phyloP scores from a whole-genome alignment of 331 rosid species.

The Cydonia oblonga region DNA sequence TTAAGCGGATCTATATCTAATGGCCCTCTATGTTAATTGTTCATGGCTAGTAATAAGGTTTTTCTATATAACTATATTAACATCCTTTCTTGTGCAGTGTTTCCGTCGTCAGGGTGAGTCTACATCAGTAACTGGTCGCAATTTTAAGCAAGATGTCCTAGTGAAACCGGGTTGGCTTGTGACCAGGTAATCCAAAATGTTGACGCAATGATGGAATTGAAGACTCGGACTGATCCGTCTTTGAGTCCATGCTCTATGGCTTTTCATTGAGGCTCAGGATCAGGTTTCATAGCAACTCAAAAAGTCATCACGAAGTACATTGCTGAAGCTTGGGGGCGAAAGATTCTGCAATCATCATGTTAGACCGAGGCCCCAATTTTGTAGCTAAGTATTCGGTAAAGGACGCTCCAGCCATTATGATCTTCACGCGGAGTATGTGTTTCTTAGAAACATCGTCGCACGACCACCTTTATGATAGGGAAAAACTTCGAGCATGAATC shows the following conservation, averaged over 20 bases:
- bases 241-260: neutral
- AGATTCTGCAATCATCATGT: too few relatives aligned
- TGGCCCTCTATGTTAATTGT: neutral
- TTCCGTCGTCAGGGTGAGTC: constrained; percentile 96
- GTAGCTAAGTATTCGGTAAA: neutral
- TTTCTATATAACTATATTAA: neutral
- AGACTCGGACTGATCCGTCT: neutral
- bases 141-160: constrained; percentile 67
- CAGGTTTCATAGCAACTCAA: neutral
- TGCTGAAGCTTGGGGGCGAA: too few relatives aligned
- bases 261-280: neutral
- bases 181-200: constrained; percentile 33
- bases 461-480: neutral
- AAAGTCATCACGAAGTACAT: too few relatives aligned
- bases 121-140: constrained; percentile 77
- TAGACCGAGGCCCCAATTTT: neutral
- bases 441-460: neutral
- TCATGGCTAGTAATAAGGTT: neutral
- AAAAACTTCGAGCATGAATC: neutral
- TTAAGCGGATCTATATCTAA: neutral
- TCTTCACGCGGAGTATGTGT: neutral
- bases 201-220: neutral
- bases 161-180: constrained; percentile 94
- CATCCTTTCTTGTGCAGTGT: constrained; percentile 55
- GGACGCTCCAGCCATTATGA: neutral